Evolutionary conservation across 345 rosid species (phyloP), one percentile per base, ranked within the genome.

Genomic region (Eucalyptus regnans): DNA sequence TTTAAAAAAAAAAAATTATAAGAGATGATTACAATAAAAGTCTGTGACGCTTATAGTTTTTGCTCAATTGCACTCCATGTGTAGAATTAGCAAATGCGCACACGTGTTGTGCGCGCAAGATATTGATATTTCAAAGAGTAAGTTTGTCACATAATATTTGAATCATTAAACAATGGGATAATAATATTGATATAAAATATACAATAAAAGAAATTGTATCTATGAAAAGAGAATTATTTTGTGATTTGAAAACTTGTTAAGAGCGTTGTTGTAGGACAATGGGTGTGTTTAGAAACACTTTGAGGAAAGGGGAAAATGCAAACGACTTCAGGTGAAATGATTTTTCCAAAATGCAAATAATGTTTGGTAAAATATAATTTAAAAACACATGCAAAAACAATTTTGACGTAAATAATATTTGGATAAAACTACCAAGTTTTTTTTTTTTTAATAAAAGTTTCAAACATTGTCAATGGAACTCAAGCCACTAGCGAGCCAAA

Each of bases 241-340:
- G 7, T 60, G 66, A 60, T 27, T 60, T 27, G 66, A 60, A 27
- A 60, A 60, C 31, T 60, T 60, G 29, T 60, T 60, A 60, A 60
- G 31, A 60, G 5, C 4, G 66, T 60, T 27, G 14, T 60, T 27
- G 4, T 60, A 60, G 8, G 31, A 60, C 27, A 60, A 27, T 4
- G 60, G 11, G 60, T 22, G 60, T 56, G 12, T 56, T 56, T 56
- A 20, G 2, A 56, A 56, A 23, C 27, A 56, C 27, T 4, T 22
- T 23, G 0, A 20, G 5, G 60, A 56, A 56, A 4, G 18, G 0
- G 1, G 1, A 56, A 22, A 56, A 56, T 56, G 27, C 60, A 22
- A 56, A 56, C 0, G 1, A 56, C 25, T 22, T 54, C 0, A 56
- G 0, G 27, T 56, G 60, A 22, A 56, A 56, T 22, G 27, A 56